Evolutionary conservation across 768 basidiomycete genomes (phyloP), one percentile per base, ranked within the genome.

Genomic region (Boletus vermiculosoides): DNA sequence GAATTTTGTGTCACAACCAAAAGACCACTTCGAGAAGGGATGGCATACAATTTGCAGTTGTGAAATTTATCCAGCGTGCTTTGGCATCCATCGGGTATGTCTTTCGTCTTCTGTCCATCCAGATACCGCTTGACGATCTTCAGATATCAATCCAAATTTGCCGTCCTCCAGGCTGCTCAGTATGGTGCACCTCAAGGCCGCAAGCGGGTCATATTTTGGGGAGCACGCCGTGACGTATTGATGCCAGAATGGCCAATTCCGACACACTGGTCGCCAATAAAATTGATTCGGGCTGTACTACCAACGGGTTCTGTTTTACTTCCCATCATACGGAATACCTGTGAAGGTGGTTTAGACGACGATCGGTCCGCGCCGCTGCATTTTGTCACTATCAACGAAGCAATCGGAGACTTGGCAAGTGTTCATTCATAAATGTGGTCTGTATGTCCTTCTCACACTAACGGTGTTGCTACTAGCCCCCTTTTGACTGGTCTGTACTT

Each of bases 131-230:
- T 63, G 42, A 55, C 45, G 0, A 44, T n/a, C 16, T 5, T 28
- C 50, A 67, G 61, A 55, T 91, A 91, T 65, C 89, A 92, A 71
- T 83, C 81, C 3, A 80, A 76, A 20, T 83, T 80, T 70, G 81
- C 79, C n/a, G 71, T 86, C 16, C 73, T 90, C 0, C 86, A 92
- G 63, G 85, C 88, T 23, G 83, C 78, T 0, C 83, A 84, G 36
- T 90, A 90, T 69, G 90, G 90, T 28, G 79, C 81, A 22, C 88
- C 90, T 18, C 90, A 92, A 72, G 74, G 77, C 45, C 82, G 90
- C 10, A 72, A 76, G 28, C 77, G 90, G 18, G 78, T 90, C 13
- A 87, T 92, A 45, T 84, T 91, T 66, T 80, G 80, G 77, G 87
- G 80, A 25, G 84, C 87, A 5, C 82, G 78, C 51, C 78, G 79